Evolutionary conservation across 805 yeast species (phyloP), one percentile per base, ranked within the genome.

Genomic region (Huiozyma naganishii): DNA sequence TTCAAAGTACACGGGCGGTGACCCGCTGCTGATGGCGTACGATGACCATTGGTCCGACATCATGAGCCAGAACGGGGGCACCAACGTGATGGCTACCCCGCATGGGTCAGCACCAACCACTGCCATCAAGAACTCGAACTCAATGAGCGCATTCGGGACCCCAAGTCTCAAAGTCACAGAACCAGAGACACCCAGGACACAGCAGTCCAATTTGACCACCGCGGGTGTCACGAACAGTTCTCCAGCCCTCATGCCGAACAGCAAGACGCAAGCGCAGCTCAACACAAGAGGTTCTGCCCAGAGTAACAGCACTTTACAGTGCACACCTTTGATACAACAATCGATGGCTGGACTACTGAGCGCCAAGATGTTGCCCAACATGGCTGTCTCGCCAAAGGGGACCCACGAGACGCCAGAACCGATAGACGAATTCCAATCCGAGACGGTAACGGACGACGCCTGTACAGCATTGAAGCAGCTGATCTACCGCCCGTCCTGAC

Each of bases 321-420:
- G 58, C 38, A 61, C 65, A 6, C 64, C 65, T 7, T 45, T 59
- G 28, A 58, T 59, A 12, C 64, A 59, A 42, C 61, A 58, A 35
- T 55, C 64, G 3, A 59, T 59, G 64, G 52, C 53, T 44, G 64
- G 61, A 27, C 53, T 59, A 9, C 40, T 57, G 36, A 49, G 52
- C 29, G 40, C 52, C 5, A 56, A 51, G 37, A 46, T 41, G 34
- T 36, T 51, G 8, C 48, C 54, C 6, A 47, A 40, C 2, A 28
- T 46, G 5, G 37, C 41, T 10, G 32, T 43, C n/a, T 36, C 55
- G 32, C 51, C 51, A 32, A 32, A 40, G 17, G 29, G 45, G 43
- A 8, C 23, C 45, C 34, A 41, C 36, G 29, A 30, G 23, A 30
- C n/a, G 2, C n/a, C 33, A 30, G n/a, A 11, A 30, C n/a, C 43